Base-by-base conservation (phyloP, 2,329 filamentous ascomycete genomes). In the Chaetothyriales sp. region DNA sequence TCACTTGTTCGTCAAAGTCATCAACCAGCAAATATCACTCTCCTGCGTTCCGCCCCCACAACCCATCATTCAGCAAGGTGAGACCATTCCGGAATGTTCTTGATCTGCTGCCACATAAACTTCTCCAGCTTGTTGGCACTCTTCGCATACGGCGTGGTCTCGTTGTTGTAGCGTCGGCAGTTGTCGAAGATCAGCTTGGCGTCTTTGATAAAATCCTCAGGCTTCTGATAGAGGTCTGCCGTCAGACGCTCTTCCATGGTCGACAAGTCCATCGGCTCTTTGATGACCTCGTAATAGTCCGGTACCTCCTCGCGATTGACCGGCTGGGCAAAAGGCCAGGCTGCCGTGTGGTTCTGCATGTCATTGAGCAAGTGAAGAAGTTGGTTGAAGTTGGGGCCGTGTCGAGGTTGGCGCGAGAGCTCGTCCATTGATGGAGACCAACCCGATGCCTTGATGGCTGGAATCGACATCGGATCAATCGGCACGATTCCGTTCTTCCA, bases 401-500 rank as follows among this genome's bases (percentile, higher is more conserved):
- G 90, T 36, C 92, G 87, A 25, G 92, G 90, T 65, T 95, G 88
- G 36, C 92, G 85, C 1, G 92, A 88, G 19, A 98, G 76, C 65
- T 94, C 88, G 69, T 98, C 92, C 92, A 98, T 98, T 63, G 94
- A 90, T 0, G 86, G 85, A 0, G 86, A 93, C 92, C 92, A 98
- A 55, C 92, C 90, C 0, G 87, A 92, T 46, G 81, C 85, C 61
- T 83, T 87, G 67, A 98, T 95, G 12, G 90, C 89, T 18, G 84
- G 78, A 57, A 96, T 90, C 19, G 79, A 78, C 54, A 95, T 76
- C 0, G 92, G 87, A 62, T 98, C 85, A 63, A 96, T 93, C 49
- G 80, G 72, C 28, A 73, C 73, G 9, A 83, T 72, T 20, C 82
- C 84, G 51, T 80, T 84, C 64, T 80, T 83, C 89, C 90, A 98